Base-by-base conservation (phyloP, 208 protist genomes). In the Trypanosoma melophagium region DNA sequence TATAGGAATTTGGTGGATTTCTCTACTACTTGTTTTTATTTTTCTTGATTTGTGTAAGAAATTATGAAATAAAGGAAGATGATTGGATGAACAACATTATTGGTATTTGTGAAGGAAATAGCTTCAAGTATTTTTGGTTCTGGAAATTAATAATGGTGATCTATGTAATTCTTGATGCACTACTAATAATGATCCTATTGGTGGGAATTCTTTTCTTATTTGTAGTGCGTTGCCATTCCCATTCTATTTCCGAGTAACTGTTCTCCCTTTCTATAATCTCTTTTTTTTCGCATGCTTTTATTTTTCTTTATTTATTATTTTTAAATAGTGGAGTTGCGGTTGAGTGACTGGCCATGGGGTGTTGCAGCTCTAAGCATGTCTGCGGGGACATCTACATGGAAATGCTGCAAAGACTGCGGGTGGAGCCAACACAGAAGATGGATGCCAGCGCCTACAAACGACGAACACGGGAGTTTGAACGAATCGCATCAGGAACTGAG, bases 21-120 rank as follows among this genome's bases (percentile, higher is more conserved):
- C 28, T 42, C 44, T 70, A 52, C 55, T 54, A 76, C 65, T 74
- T 63, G 12, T 66, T 71, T 54, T 52, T 21, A 67, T 63, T 58
- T 55, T 31, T 63, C 55, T 19, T 42, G 14, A 19, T 38, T 57
- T 56, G 10, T 51, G 63, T 40, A 25, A 60, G 62, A 9, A 35
- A 22, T 40, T 64, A 24, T 68, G 67, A 21, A 50, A 16, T 24
- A 52, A 55, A 28, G 21, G 7, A 55, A 14, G 1, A n/a, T 31
- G 50, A 25, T 1, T 31, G 1, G 8, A 55, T 12, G n/a, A 12
- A 55, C 31, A 21, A 5, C 21, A 3, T 19, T 40, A 17, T 41
- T 22, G 60, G 17, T 13, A 41, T 28, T 31, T 31, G 19, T 21
- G 53, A 66, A 7, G 16, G 51, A 59, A 49, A 40, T 4, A 53